Percentiles rank a stretch among this genome's conserved stretches.
phyloP scores from a whole-genome alignment of 768 basidiomycete genomes.

The Amylocystis lapponica region DNA sequence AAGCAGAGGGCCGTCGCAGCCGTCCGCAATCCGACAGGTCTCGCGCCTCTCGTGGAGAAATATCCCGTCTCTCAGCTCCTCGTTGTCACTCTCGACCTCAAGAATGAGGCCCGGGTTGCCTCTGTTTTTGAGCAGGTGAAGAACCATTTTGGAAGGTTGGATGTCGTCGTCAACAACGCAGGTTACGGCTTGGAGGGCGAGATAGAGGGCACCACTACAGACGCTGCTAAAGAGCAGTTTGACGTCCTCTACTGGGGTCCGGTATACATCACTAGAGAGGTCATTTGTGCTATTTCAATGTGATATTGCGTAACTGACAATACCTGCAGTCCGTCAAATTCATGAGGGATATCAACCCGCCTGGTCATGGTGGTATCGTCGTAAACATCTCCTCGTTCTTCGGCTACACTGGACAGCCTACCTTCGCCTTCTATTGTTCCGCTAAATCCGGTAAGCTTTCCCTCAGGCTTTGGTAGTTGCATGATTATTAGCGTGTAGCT shows the following conservation, averaged over 20 bases:
- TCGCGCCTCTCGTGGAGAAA: conserved; percentile 16
- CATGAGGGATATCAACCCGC: conserved; percentile 12
- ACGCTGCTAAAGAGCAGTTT: conserved; percentile 29
- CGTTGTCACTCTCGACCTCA: conserved; percentile 26
- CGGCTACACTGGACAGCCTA: conserved; percentile 26
- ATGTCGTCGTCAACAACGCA: no score
- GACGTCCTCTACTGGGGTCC: conserved; percentile 43
- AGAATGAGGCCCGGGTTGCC: conserved; percentile 15
- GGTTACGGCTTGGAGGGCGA: conserved; percentile 24
- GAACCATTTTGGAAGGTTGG: conserved; percentile 25
- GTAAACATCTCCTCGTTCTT: conserved; percentile 29
- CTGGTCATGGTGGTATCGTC: conserved; percentile 15
- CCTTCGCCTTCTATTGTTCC: conserved; percentile 27
- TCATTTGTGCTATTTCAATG: conserved; percentile 9
- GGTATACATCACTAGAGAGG: conserved; percentile 32
- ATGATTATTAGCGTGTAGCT: background rate
- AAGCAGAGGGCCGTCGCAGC: conserved; percentile 30
- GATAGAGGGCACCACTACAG: conserved; percentile 30
- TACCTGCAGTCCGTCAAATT: conserved; percentile 8
- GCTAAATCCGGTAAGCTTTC: conserved; percentile 30
- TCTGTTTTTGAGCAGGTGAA: conserved; percentile 8
- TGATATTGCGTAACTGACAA: background rate
- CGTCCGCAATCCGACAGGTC: conserved; percentile 19
- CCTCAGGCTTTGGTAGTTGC: background rate
- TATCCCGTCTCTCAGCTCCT: conserved; percentile 24